Conservation (phyloP, 2,329 filamentous ascomycete genomes). For the Hymenoscyphus scutula region DNA sequence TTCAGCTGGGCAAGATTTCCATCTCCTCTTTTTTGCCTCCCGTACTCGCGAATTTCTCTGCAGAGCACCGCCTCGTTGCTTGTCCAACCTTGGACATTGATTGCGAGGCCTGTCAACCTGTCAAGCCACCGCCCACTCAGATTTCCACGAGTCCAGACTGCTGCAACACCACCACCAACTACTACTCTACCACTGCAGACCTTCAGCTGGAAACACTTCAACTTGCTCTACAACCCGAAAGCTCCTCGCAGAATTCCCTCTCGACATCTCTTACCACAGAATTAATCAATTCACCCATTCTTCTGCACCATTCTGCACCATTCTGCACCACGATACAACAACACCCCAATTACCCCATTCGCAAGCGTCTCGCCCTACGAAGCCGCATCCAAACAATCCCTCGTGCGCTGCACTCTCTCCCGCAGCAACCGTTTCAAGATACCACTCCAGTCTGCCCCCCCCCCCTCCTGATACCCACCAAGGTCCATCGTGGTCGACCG, state of each 20-base stretch:
- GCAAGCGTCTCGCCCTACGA: constrained; percentile 12
- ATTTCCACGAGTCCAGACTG: neutral
- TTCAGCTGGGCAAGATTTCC: neutral
- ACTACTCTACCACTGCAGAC: neutral
- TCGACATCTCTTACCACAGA: neutral
- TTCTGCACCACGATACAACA: too few species aligned
- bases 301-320: too few species aligned
- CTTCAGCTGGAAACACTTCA: neutral
- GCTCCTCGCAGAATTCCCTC: neutral
- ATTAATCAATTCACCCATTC: neutral
- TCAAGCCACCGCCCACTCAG: neutral
- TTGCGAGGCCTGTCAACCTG: neutral
- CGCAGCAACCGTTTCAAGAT: constrained; percentile 30
- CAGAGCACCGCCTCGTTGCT: neutral
- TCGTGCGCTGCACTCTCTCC: constrained; percentile 14
- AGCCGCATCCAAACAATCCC: constrained; percentile 14
- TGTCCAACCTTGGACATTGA: neutral
- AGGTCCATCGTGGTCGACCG: neutral
- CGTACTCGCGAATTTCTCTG: neutral
- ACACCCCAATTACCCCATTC: neutral
- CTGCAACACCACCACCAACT: neutral
- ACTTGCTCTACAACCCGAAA: neutral
- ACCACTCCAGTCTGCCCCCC: constrained; percentile 16
- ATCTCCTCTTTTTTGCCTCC: neutral
- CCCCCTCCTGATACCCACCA: constrained; percentile 1